Conservation (phyloP, 75 land plant genomes). For the Picea sitchensis region DNA sequence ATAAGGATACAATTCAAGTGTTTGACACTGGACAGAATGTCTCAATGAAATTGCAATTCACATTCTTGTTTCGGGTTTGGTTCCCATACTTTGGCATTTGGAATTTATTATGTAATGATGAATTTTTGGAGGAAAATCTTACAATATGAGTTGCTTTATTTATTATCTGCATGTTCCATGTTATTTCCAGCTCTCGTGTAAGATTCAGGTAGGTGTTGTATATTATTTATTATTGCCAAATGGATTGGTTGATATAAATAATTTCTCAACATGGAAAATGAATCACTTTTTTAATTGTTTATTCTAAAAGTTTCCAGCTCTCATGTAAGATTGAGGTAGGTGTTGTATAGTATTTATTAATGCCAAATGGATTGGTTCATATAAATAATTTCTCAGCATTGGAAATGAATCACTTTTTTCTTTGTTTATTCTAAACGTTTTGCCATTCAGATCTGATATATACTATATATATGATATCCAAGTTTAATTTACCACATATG, state of each 20-base stretch:
- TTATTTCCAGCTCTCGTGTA: neutral
- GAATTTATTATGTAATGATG: neutral
- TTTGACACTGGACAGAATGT: too few relatives aligned
- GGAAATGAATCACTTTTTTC: neutral
- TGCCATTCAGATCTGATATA: neutral
- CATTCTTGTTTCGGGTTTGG: neutral
- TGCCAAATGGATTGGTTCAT: neutral
- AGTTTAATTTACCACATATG: neutral
- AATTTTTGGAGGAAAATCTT: neutral
- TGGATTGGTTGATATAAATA: neutral
- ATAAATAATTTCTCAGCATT: neutral
- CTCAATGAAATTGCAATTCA: neutral
- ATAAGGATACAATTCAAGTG: too few relatives aligned
- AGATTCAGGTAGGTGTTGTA: neutral
- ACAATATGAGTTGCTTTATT: neutral
- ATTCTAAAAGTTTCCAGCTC: neutral
- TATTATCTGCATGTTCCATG: neutral
- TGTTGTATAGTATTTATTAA: neutral
- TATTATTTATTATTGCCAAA: neutral
- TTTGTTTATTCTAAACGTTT: neutral
- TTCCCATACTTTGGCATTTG: neutral
- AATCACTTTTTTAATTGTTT: too few relatives aligned
- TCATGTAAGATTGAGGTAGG: neutral
- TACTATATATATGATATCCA: neutral
- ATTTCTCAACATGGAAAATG: neutral